Percentiles rank a stretch among this genome's conserved stretches.
These are phyloP conservation scores for Cercophora sp. DNA, from an alignment of 495 filamentous ascomycete species.

Conservation along the genomic window DNA sequence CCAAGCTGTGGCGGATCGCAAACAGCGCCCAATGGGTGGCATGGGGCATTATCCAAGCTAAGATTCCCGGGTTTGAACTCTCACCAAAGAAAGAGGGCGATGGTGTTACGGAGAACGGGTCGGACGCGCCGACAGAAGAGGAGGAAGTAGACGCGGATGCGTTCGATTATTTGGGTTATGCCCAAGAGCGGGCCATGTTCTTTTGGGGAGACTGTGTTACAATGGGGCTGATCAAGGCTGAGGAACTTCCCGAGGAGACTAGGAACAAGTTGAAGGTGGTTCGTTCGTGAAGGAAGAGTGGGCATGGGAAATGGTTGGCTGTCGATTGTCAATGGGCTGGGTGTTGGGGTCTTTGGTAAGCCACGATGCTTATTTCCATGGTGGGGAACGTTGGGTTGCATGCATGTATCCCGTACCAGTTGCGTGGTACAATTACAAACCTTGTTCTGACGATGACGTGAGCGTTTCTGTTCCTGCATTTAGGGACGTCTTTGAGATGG, in stretches of 20 bases:
- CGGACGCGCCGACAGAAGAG: conserved; percentile 19
- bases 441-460: too few species aligned
- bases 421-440: too few species aligned
- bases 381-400: too few species aligned
- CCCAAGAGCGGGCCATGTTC: conserved; percentile 84
- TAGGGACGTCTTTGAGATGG: too few species aligned
- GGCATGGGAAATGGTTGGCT: too few species aligned
- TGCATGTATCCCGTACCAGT: too few species aligned
- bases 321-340: too few species aligned
- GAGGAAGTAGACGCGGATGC: conserved; percentile 31
- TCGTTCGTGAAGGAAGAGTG: too few species aligned
- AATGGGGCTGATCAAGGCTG: conserved; percentile 63
- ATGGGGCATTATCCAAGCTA: conserved; percentile 96
- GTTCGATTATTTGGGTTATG: conserved; percentile 90
- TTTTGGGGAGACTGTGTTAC: conserved; percentile 86
- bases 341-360: too few species aligned
- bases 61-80: conserved; percentile 56
- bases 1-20: conserved; percentile 77
- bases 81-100: background rate
- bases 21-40: conserved; percentile 89
- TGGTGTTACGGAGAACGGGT: conserved; percentile 14
- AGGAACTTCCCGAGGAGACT: conserved; percentile 67
- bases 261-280: conserved; percentile 56
- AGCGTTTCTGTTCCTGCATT: too few species aligned
- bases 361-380: too few species aligned